Conservation (phyloP, 2,329 filamentous ascomycete genomes). For the Epichloe typhina region DNA sequence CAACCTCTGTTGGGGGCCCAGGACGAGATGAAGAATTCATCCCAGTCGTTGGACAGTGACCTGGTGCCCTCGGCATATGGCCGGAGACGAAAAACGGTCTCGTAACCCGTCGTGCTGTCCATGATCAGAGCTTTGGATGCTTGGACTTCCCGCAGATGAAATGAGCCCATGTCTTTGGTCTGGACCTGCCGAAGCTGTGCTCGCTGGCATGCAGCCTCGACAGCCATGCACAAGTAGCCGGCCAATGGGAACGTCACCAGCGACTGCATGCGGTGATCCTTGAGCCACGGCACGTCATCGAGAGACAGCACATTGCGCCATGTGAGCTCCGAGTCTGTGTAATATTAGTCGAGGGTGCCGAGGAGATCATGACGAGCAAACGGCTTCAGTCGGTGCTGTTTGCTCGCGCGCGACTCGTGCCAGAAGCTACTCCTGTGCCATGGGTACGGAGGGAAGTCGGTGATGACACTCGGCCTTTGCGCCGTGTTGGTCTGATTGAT, state of each 20-base stretch:
- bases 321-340: slow-evolving; percentile 29
- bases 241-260: slow-evolving; percentile 41
- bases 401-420: slow-evolving; percentile 31
- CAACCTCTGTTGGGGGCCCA: slow-evolving; percentile 38
- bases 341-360: slow-evolving; percentile 30
- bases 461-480: slow-evolving; percentile 17
- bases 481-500: slow-evolving; percentile 26
- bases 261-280: slow-evolving; percentile 45
- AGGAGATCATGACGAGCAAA: slow-evolving; percentile 32
- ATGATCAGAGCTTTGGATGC: slow-evolving; percentile 15
- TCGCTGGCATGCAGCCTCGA: slow-evolving; percentile 31
- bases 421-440: slow-evolving; percentile 36
- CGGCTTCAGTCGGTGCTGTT: slow-evolving; percentile 27
- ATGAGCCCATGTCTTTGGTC: slow-evolving; percentile 10
- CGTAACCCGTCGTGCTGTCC: slow-evolving; percentile 14
- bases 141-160: slow-evolving; percentile 15
- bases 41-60: slow-evolving; percentile 31
- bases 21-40: slow-evolving; percentile 44
- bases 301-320: slow-evolving; percentile 35
- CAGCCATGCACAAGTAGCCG: slow-evolving; percentile 37
- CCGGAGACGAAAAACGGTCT: slow-evolving; percentile 13
- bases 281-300: slow-evolving; percentile 42
- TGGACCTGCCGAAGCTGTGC: slow-evolving; percentile 13
- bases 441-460: slow-evolving; percentile 32
- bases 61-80: slow-evolving; percentile 16